Evolutionary conservation across 306 rosid species (phyloP).

Genomic region (Senna tora): DNA sequence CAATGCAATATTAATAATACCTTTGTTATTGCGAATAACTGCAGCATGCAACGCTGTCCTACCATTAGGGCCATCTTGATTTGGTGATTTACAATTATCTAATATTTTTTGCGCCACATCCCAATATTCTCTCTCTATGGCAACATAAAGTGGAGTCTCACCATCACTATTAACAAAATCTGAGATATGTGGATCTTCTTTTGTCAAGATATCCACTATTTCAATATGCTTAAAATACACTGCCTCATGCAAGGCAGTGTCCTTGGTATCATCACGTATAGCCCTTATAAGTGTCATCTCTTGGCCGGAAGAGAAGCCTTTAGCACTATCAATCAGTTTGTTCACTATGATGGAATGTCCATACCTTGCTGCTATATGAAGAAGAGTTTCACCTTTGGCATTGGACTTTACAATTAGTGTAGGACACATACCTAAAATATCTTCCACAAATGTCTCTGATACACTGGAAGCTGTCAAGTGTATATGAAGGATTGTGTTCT

Average conservation of each 20-base stretch:
- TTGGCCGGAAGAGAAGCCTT: neutral
- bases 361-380: conserved; percentile 26
- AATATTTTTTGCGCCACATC: neutral
- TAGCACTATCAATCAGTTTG: too few relatives aligned
- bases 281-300: conserved; percentile 12
- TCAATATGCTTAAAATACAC: neutral
- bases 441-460: too few relatives aligned
- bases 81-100: neutral
- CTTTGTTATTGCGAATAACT: neutral
- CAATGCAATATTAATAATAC: neutral
- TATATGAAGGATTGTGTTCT: too few relatives aligned
- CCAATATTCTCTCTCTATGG: neutral
- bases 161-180: neutral
- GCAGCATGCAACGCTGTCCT: conserved; percentile 12
- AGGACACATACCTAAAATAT: too few relatives aligned
- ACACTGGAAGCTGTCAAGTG: too few relatives aligned
- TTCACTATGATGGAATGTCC: neutral
- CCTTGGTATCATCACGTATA: neutral
- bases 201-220: neutral
- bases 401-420: too few relatives aligned
- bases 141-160: conserved; percentile 19
- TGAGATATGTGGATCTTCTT: neutral
- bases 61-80: neutral
- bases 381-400: conserved; percentile 3
- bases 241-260: conserved; percentile 19